Conservation (phyloP, 2,329 filamentous ascomycete genomes). For the Colletotrichum sp. region DNA sequence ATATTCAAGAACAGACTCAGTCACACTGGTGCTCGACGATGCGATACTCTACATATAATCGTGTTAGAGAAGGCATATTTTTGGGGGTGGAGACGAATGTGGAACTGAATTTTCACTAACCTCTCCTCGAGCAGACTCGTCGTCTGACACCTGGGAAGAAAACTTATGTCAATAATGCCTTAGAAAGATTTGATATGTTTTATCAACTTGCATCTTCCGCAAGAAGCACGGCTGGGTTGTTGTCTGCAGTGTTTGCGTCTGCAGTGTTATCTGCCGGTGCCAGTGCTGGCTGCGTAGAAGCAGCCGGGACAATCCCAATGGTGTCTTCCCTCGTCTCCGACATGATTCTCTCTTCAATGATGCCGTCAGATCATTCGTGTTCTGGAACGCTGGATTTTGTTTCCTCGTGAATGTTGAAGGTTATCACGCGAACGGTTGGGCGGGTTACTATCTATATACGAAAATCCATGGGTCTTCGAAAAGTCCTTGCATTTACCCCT, state of each 20-base stretch:
- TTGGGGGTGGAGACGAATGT: neutral
- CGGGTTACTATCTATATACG: neutral
- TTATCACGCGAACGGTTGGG: neutral
- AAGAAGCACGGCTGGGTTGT: neutral
- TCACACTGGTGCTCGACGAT: neutral
- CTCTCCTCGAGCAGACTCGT: neutral
- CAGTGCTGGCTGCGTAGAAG: neutral
- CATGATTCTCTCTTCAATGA: neutral
- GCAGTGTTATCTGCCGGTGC: neutral
- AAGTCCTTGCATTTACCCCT: neutral
- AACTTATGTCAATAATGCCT: neutral
- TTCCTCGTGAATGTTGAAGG: neutral
- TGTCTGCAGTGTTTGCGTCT: neutral
- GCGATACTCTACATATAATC: neutral
- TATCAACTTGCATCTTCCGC: neutral
- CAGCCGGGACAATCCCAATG: neutral
- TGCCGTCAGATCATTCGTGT: rapidly evolving
- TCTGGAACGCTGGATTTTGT: neutral
- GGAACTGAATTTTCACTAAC: neutral
- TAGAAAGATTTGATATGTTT: neutral
- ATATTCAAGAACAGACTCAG: neutral
- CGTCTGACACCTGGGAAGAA: neutral
- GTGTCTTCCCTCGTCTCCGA: neutral
- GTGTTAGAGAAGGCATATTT: neutral
- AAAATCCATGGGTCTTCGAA: neutral